These are phyloP conservation scores for Aspergillus pseudoviridinutans DNA, from an alignment of 2,329 filamentous ascomycete species.

Conservation along the genomic window DNA sequence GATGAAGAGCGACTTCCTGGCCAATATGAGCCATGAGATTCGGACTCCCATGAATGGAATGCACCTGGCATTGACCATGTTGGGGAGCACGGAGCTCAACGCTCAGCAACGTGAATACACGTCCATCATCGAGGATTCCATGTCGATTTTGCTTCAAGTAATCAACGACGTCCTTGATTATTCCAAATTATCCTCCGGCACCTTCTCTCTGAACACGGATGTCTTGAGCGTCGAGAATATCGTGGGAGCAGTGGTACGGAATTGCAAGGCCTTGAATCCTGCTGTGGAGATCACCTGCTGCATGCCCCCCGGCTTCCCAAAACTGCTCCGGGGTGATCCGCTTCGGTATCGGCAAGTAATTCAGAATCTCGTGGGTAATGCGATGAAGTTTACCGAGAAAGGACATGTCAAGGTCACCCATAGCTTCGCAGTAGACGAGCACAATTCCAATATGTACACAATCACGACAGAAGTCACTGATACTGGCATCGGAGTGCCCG, in stretches of 20 bases:
- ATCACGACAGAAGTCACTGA: conserved; percentile 53
- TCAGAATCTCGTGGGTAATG: conserved; percentile 60
- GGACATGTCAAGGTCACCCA: conserved; percentile 49
- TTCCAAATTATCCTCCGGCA: conserved; percentile 59
- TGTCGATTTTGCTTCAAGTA: conserved; percentile 55
- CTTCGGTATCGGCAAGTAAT: conserved; percentile 59
- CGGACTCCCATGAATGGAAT: conserved; percentile 63
- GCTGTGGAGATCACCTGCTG: conserved; percentile 45
- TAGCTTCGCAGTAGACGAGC: conserved; percentile 40
- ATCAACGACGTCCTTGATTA: conserved; percentile 67
- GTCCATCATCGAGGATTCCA: conserved; percentile 57
- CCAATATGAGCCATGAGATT: conserved; percentile 63
- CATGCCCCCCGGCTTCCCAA: conserved; percentile 47
- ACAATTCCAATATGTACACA: conserved; percentile 36
- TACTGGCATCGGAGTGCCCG: conserved; percentile 52
- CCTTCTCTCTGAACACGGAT: conserved; percentile 54
- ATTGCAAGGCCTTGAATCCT: conserved; percentile 46
- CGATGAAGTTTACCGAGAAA: conserved; percentile 58
- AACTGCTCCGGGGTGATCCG: conserved; percentile 52
- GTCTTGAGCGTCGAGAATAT: conserved; percentile 46
- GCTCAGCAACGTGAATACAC: conserved; percentile 55
- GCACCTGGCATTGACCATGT: conserved; percentile 55
- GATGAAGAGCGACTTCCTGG: conserved; percentile 59
- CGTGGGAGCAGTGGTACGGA: conserved; percentile 49
- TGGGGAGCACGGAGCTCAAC: conserved; percentile 52